These are phyloP conservation scores for Prosopis cineraria DNA, from an alignment of 306 rosid genomes.

Conservation along the genomic window DNA sequence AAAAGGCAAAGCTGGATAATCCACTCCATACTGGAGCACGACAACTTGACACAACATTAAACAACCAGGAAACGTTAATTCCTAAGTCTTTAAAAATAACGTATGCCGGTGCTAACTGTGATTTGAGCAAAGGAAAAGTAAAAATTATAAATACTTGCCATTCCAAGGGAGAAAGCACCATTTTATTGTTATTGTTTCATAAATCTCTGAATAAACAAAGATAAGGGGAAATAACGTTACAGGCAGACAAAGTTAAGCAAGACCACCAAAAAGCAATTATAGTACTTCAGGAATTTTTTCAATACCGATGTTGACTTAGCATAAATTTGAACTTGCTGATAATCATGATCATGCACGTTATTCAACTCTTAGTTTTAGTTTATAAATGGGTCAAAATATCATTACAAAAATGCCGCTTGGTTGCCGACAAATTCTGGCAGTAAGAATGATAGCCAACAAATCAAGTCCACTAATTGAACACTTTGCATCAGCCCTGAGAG, in stretches of 20 bases:
- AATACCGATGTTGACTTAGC: slow-evolving; percentile 82
- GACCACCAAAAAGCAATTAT: slow-evolving; percentile 53
- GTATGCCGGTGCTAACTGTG: too few relatives aligned
- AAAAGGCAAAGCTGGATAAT: too few relatives aligned
- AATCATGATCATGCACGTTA: slow-evolving; percentile 43
- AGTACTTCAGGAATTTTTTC: slow-evolving; percentile 85
- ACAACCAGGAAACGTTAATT: too few relatives aligned
- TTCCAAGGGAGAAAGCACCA: too few relatives aligned
- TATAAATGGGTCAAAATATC: not conserved
- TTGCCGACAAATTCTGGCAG: not conserved
- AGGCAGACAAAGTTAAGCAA: not conserved
- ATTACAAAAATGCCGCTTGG: not conserved
- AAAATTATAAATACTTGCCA: too few relatives aligned
- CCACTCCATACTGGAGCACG: too few relatives aligned
- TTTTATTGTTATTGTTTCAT: too few relatives aligned
- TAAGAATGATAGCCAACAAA: not conserved
- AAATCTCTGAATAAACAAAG: too few relatives aligned
- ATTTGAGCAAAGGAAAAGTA: too few relatives aligned
- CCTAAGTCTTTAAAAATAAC: too few relatives aligned
- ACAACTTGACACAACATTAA: too few relatives aligned
- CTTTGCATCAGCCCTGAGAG: not conserved
- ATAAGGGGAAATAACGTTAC: not conserved
- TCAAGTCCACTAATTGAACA: not conserved
- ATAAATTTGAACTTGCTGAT: slow-evolving; percentile 31
- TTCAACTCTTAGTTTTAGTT: not conserved